Percentiles rank a stretch among this genome's conserved stretches.
Conservation (phyloP, 2,329 filamentous ascomycete species). For the Clonostachys solani region DNA sequence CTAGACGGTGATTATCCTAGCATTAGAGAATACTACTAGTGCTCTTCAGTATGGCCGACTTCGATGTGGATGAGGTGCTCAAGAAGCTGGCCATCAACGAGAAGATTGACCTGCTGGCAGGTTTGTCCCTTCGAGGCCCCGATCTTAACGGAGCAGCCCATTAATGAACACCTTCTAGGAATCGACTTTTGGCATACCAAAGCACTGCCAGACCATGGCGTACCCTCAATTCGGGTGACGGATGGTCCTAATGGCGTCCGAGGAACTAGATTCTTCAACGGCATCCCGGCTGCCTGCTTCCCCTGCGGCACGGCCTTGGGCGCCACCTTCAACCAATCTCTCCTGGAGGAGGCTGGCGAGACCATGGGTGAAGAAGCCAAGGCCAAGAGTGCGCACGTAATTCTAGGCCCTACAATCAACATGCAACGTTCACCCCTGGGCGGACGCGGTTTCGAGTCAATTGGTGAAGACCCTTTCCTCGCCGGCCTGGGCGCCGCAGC, state of each 20-base stretch:
- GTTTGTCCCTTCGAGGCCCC: conserved; percentile 14
- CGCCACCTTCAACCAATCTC: conserved; percentile 50
- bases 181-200: conserved; percentile 69
- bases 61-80: conserved; percentile 49
- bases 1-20: too few species aligned
- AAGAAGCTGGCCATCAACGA: conserved; percentile 48
- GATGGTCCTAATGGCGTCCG: conserved; percentile 69
- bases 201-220: conserved; percentile 51
- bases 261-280: conserved; percentile 65
- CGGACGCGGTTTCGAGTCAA: conserved; percentile 55
- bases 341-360: conserved; percentile 45
- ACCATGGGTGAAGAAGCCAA: conserved; percentile 50
- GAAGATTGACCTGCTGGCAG: conserved; percentile 49
- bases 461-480: conserved; percentile 54
- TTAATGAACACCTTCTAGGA: conserved; percentile 25
- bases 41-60: conserved; percentile 35
- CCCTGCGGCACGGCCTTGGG: conserved; percentile 55
- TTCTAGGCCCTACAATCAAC: conserved; percentile 60
- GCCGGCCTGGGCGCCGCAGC: conserved; percentile 49
- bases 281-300: conserved; percentile 55
- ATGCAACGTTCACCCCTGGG: conserved; percentile 58
- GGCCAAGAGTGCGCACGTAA: conserved; percentile 52
- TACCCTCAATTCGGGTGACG: conserved; percentile 61
- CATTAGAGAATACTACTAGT: too few species aligned
- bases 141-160: background rate